phyloP scores from a whole-genome alignment of 768 basidiomycete genomes.

The Agrocybe praecox region DNA sequence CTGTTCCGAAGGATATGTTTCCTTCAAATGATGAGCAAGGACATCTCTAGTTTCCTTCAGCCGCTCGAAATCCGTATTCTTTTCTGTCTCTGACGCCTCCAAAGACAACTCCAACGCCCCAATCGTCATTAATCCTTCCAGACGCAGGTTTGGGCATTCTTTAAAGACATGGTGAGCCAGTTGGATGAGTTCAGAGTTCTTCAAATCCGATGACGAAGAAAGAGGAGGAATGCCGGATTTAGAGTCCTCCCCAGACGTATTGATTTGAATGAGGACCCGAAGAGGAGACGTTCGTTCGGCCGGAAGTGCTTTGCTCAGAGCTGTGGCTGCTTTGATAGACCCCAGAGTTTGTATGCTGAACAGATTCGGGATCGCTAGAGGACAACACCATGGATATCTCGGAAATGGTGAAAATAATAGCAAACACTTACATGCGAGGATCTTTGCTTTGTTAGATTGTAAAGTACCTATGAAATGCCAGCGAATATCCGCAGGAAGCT shows the following conservation, averaged over 20 bases:
- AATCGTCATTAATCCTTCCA: conserved; percentile 96
- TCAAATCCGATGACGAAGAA: conserved; percentile 28
- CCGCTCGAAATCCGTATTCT: conserved; percentile 72
- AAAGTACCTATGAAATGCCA: conserved; percentile 98
- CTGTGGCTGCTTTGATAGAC: conserved; percentile 77
- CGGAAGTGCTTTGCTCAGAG: conserved; percentile 75
- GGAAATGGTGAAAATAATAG: conserved; percentile 7
- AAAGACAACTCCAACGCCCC: conserved; percentile 80
- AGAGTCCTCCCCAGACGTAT: conserved; percentile 90
- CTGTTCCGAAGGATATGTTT: conserved; percentile 21
- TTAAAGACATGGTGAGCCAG: conserved; percentile 73
- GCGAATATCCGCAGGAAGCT: conserved; percentile 87
- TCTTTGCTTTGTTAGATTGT: conserved; percentile 93
- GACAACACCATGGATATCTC: background rate
- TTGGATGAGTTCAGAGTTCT: conserved; percentile 54
- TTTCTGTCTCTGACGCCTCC: conserved; percentile 42
- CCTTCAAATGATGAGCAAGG: conserved; percentile 48
- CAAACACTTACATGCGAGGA: conserved; percentile 66
- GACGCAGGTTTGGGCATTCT: conserved; percentile 71
- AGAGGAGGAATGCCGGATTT: conserved; percentile 87
- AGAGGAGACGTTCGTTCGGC: conserved; percentile 59
- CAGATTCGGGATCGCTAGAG: conserved; percentile 83
- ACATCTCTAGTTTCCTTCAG: conserved; percentile 66
- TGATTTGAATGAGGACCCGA: conserved; percentile 88
- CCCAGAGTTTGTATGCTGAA: conserved; percentile 86